These are phyloP conservation scores for Tuber magnatum DNA, from an alignment of 495 filamentous ascomycete species.

Conservation along the genomic window DNA sequence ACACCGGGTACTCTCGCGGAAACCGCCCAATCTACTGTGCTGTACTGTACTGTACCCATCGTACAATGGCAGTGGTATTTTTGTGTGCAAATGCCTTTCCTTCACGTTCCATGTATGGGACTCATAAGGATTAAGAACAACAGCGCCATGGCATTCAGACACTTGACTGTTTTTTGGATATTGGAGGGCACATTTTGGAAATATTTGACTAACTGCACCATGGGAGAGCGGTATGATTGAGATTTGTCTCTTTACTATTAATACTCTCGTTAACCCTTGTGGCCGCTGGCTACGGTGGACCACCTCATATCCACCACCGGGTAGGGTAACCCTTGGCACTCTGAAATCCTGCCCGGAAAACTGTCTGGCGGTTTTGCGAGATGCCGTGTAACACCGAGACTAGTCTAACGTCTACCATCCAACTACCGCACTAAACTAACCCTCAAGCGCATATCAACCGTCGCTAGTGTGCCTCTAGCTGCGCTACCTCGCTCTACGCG, in stretches of 20 bases:
- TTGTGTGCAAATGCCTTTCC: neutral
- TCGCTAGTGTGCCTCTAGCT: neutral
- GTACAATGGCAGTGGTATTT: neutral
- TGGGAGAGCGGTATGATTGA: too few relatives aligned
- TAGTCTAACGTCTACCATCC: neutral
- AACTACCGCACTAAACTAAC: neutral
- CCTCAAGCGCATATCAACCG: neutral
- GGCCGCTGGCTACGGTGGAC: too few relatives aligned
- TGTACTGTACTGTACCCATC: neutral
- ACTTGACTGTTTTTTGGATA: neutral
- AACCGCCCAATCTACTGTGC: too few relatives aligned
- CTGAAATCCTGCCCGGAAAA: neutral
- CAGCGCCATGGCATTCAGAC: neutral
- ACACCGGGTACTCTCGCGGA: neutral
- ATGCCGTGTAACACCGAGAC: neutral
- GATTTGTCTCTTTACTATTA: too few relatives aligned
- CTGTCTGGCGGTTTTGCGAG: neutral
- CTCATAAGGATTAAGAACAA: neutral
- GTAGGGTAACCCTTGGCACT: neutral
- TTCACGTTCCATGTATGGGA: neutral
- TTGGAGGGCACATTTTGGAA: too few relatives aligned
- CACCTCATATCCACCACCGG: neutral
- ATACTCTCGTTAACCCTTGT: neutral
- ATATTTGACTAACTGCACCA: too few relatives aligned
- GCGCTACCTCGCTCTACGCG: neutral